phyloP scores from a whole-genome alignment of 495 filamentous ascomycete genomes.

The Podospora tetraspora region DNA sequence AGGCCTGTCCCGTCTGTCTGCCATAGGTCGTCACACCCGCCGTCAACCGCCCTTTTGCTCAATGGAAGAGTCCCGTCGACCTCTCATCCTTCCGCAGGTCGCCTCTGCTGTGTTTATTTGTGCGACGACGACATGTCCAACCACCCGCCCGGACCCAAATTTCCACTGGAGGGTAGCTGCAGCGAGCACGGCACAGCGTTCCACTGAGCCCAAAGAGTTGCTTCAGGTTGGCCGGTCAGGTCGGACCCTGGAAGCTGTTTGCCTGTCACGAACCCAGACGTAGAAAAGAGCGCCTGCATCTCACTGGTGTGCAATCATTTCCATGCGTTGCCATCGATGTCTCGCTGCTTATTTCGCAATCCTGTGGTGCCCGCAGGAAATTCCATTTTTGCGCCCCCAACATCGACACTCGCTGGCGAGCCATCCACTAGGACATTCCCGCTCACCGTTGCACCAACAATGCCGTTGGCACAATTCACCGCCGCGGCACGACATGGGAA shows the following conservation, averaged over 20 bases:
- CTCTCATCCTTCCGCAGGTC: background rate
- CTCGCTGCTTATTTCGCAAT: background rate
- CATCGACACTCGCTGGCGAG: background rate
- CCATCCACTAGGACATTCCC: too few species aligned
- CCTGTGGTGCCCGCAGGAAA: too few species aligned
- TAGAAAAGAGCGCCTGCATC: conserved; percentile 9
- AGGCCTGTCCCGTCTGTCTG: background rate
- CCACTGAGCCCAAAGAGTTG: background rate
- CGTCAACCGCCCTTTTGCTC: background rate
- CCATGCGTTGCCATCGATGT: background rate
- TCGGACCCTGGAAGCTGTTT: background rate
- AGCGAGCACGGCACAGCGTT: conserved; percentile 3
- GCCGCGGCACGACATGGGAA: background rate
- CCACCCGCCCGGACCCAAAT: background rate
- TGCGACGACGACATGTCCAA: background rate
- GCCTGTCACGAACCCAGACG: background rate
- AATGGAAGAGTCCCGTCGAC: too few species aligned
- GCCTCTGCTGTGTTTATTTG: background rate
- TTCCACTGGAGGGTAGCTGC: background rate
- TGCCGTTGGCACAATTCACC: background rate
- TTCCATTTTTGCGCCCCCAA: background rate
- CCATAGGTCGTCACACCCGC: background rate
- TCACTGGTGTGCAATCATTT: background rate
- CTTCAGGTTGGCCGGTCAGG: background rate
- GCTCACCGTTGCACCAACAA: background rate